A percentile compares a stretch with the other conserved stretches of the same genome.
phyloP scores from a whole-genome alignment of 768 basidiomycete genomes.

The Wakefieldia striispora region DNA sequence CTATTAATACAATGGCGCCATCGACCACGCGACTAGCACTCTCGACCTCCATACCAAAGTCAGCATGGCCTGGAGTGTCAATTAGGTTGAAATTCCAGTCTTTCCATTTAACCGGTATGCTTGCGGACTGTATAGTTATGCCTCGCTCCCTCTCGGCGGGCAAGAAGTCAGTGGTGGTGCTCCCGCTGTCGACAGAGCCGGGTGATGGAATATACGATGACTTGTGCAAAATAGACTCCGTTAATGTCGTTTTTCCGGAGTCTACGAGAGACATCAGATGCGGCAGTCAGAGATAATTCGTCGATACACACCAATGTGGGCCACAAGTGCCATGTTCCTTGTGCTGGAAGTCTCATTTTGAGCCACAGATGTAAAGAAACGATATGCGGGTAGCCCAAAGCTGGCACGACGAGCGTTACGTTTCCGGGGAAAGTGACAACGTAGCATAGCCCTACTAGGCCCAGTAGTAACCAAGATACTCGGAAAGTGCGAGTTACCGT shows the following conservation, averaged over 20 bases:
- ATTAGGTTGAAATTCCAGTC: constrained; percentile 84
- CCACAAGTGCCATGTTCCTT: constrained; percentile 85
- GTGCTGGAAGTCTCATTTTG: constrained; percentile 39
- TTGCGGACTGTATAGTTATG: constrained; percentile 90
- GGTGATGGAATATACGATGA: constrained; percentile 70
- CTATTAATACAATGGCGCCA: constrained; percentile 84
- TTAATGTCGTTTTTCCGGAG: constrained; percentile 87
- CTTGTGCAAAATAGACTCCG: constrained; percentile 79
- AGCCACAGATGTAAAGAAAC: constrained; percentile 23
- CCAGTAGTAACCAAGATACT: not conserved
- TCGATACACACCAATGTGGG: constrained; percentile 68
- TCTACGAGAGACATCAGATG: constrained; percentile 43
- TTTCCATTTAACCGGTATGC: constrained; percentile 86
- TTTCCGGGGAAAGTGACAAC: constrained; percentile 7
- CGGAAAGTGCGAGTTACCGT: not conserved
- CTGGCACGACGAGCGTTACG: constrained; percentile 8
- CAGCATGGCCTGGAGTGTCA: constrained; percentile 90
- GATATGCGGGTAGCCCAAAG: constrained; percentile 1
- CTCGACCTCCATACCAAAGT: constrained; percentile 97
- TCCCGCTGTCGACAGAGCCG: constrained; percentile 86
- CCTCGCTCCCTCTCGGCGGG: constrained; percentile 88
- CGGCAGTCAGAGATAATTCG: not conserved
- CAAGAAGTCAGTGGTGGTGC: constrained; percentile 87
- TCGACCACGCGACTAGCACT: constrained; percentile 89
- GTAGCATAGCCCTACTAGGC: constrained; percentile 19